Evolutionary conservation across 2,329 filamentous ascomycete species (phyloP).

Genomic region (Sordariomycetes sp.): DNA sequence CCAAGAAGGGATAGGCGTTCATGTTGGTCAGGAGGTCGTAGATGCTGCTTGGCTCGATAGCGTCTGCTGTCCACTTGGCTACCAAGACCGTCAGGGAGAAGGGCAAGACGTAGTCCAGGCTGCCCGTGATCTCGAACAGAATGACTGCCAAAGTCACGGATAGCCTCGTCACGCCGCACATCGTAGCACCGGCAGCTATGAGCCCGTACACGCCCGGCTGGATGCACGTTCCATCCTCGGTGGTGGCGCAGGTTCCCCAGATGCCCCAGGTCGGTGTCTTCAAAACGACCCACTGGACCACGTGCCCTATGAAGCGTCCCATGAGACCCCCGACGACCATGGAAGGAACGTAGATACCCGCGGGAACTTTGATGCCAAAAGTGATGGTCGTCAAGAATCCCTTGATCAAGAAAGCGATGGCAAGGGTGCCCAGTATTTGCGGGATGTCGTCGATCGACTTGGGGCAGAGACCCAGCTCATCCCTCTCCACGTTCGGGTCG

Average conservation of each 20-base stretch:
- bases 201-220: conserved; percentile 96
- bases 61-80: conserved; percentile 97
- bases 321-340: conserved; percentile 96
- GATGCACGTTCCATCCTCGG: conserved; percentile 72
- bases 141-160: conserved; percentile 94
- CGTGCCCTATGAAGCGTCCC: conserved; percentile 79
- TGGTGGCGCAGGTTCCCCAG: conserved; percentile 65
- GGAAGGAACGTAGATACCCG: conserved; percentile 94
- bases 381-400: conserved; percentile 81
- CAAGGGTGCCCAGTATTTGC: conserved; percentile 59
- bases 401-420: conserved; percentile 81
- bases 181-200: conserved; percentile 89
- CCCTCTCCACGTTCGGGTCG: conserved; percentile 52
- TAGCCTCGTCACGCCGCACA: conserved; percentile 92
- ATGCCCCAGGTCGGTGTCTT: conserved; percentile 61
- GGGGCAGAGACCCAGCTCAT: conserved; percentile 70
- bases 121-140: conserved; percentile 90
- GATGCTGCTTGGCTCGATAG: conserved; percentile 87
- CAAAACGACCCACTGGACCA: conserved; percentile 73
- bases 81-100: conserved; percentile 89
- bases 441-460: conserved; percentile 66
- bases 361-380: conserved; percentile 93
- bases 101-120: conserved; percentile 86
- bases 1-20: conserved; percentile 96
- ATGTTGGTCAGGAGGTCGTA: conserved; percentile 95